Percentiles rank a stretch among this genome's conserved stretches.
Conservation (phyloP, 495 filamentous ascomycete species). For the Chaetomium fimeti region DNA sequence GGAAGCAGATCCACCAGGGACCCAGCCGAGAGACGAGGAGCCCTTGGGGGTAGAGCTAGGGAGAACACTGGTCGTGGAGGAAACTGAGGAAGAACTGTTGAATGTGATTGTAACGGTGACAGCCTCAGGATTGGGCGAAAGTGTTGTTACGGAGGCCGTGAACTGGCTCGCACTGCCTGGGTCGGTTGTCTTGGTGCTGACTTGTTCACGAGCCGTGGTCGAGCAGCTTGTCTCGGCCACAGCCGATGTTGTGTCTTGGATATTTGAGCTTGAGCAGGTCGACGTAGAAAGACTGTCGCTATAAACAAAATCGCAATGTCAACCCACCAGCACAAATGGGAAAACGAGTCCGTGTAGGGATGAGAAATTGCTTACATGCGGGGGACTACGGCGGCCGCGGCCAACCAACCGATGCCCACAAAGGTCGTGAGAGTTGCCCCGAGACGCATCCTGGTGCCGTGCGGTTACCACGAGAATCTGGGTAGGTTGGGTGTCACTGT, state of each 20-base stretch:
- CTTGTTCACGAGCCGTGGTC: constrained; percentile 10
- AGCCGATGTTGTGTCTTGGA: not conserved
- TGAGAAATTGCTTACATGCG: constrained; percentile 25
- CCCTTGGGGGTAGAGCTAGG: not conserved
- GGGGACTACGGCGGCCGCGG: constrained; percentile 26
- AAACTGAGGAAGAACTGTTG: not conserved
- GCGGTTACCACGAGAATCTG: not conserved
- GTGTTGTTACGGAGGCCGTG: constrained; percentile 27
- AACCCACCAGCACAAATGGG: not conserved
- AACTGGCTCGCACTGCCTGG: constrained; percentile 25
- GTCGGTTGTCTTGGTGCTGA: constrained; percentile 20
- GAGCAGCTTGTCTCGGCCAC: constrained; percentile 25
- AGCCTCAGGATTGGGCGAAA: constrained; percentile 24
- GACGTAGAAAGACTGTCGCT: constrained; percentile 19
- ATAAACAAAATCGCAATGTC: not conserved
- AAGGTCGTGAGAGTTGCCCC: constrained; percentile 27
- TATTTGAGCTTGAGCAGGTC: constrained; percentile 28
- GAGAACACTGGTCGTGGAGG: not conserved
- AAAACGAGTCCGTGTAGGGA: not conserved
- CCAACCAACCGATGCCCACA: constrained; percentile 23
- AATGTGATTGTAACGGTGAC: constrained; percentile 29
- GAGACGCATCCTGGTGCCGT: constrained; percentile 32
- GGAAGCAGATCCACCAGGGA: not conserved
- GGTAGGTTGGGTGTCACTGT: not conserved
- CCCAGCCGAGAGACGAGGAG: not conserved